phyloP scores from a whole-genome alignment of 164 flowering plant genomes.

The Echeveria elegans region DNA sequence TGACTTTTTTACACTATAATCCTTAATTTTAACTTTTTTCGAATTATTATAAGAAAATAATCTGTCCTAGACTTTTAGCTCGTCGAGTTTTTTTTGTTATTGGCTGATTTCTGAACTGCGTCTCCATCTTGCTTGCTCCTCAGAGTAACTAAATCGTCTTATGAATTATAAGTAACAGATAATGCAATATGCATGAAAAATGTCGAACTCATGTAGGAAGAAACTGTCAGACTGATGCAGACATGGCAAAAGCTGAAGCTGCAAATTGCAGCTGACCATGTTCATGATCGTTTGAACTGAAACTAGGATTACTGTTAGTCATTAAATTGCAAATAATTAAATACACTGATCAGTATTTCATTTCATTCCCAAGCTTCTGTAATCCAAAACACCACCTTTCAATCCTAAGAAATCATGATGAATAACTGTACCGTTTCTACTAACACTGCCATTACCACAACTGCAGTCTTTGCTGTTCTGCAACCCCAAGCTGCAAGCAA shows the following conservation, averaged over 20 bases:
- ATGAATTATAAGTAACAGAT: too few relatives aligned
- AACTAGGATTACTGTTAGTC: not conserved
- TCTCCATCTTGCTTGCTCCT: too few relatives aligned
- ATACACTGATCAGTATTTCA: constrained; percentile 11
- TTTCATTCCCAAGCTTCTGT: constrained; percentile 77
- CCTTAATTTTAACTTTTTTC: too few relatives aligned
- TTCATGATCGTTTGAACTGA: not conserved
- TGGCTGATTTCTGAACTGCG: too few relatives aligned
- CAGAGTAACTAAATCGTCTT: too few relatives aligned
- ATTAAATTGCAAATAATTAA: not conserved
- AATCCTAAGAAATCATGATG: constrained; percentile 55
- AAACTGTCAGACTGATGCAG: too few relatives aligned
- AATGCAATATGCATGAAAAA: too few relatives aligned
- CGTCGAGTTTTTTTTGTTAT: too few relatives aligned
- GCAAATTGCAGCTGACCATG: not conserved
- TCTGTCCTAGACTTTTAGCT: too few relatives aligned
- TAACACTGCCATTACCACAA: constrained; percentile 22
- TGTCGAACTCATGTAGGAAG: too few relatives aligned
- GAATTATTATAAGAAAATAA: too few relatives aligned
- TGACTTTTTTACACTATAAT: too few relatives aligned
- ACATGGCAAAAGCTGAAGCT: not conserved
- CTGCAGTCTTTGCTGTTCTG: constrained; percentile 51
- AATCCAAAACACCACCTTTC: constrained; percentile 50
- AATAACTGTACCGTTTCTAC: constrained; percentile 12
- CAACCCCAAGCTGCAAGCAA: constrained; percentile 68